Evolutionary conservation across 2,329 filamentous ascomycete species (phyloP), one percentile per base, ranked within the genome.

Genomic region (Hyphodiscus sp.): DNA sequence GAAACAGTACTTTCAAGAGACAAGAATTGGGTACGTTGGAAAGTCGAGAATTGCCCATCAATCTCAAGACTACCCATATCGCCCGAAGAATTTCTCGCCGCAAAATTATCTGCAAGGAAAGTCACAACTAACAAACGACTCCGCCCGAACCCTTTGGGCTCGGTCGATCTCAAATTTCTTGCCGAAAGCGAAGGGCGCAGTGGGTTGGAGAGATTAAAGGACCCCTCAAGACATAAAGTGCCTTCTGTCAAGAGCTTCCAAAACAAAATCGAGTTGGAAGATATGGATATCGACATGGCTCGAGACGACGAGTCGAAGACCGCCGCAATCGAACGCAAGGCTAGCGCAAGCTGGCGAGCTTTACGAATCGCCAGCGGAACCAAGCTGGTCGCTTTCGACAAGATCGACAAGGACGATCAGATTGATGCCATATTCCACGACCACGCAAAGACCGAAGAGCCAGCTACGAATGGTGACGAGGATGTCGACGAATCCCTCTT

Each of bases 21-120:
- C 70, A 97, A 96, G 75, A 96, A 97, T 68, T 99, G 95, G 95
- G 91, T 95, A 45, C 86, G 91, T 58, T 99, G 94, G 94, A 99
- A 99, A 73, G 86, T 92, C 56, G 91, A 96, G 68, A 89, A 86
- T 61, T 99, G 94, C 68, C 89, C 90, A 20, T 81, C 86, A 6
- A 97, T 99, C 65, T 85, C 91, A 66, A 81, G 82, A 55, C 81
- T 87, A 20, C 75, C 89, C 11, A 79, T 97, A 29, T 78, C 85
- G 2, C 78, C 85, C 1, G 72, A 81, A 26, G 80, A 86, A 46
- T 92, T 91, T 67, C 70, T 84, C 41, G 79, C 83, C 51, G 86
- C 91, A 20, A 87, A 86, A 67, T 74, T 78, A 29, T 76, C 80
- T 45, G 85, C 85, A 2, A 78, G 80, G 58, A 83, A 82, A 60